These are phyloP conservation scores for Heracleum sosnowskyi DNA, from an alignment of 129 eudicot species.

Conservation along the genomic window DNA sequence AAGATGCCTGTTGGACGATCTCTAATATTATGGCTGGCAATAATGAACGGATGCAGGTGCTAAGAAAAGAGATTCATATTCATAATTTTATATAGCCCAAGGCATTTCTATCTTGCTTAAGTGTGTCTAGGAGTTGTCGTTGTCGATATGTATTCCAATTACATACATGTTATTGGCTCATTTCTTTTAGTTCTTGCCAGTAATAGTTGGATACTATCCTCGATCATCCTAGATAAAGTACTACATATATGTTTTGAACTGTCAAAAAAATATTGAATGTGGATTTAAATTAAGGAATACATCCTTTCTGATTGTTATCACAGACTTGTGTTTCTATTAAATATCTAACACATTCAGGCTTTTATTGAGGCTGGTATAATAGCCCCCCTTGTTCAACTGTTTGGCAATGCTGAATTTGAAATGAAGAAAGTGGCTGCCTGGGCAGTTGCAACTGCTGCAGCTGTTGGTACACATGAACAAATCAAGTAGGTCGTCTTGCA, in stretches of 20 bases:
- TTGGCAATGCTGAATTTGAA: slow-evolving; percentile 79
- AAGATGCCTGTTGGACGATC: slow-evolving; percentile 42
- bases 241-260: not conserved
- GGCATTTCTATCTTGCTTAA: not conserved
- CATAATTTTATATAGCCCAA: not conserved
- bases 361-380: slow-evolving; percentile 61
- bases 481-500: slow-evolving; percentile 44
- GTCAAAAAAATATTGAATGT: too few relatives aligned
- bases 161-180: too few relatives aligned
- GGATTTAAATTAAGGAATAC: not conserved
- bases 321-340: not conserved
- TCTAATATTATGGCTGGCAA: slow-evolving; percentile 39
- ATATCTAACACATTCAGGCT: slow-evolving; percentile 29
- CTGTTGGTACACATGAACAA: slow-evolving; percentile 88
- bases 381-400: slow-evolving; percentile 63
- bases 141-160: not conserved
- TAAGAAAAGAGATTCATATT: not conserved
- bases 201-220: too few relatives aligned
- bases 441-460: slow-evolving; percentile 90
- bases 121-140: too few relatives aligned
- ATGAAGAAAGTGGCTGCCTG: slow-evolving; percentile 93
- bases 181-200: too few relatives aligned
- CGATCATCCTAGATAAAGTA: too few relatives aligned
- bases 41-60: slow-evolving; percentile 36
- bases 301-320: not conserved